phyloP scores from a whole-genome alignment of 1,139 yeast species.

The Hanseniaspora uvarum region DNA sequence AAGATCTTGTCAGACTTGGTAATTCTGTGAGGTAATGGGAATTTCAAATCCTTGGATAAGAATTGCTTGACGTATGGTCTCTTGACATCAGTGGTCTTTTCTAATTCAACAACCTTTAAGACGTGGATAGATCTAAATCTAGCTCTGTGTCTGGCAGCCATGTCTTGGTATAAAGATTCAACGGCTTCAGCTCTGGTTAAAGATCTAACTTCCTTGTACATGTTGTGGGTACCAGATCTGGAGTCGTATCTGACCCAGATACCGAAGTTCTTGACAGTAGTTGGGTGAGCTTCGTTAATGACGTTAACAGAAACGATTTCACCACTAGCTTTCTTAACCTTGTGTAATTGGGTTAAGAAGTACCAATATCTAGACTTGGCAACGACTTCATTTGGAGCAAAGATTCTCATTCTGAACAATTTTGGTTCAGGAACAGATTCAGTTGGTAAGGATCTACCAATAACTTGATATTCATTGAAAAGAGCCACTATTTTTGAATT shows the following conservation, averaged over 20 bases:
- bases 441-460: slow-evolving; percentile 99
- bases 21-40: slow-evolving; percentile 99
- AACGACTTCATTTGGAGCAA: slow-evolving; percentile 97
- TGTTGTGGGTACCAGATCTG: slow-evolving; percentile 99
- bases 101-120: slow-evolving; percentile 97
- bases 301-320: slow-evolving; percentile 90
- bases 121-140: slow-evolving; percentile 99
- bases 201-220: slow-evolving; percentile 99
- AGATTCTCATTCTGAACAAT: slow-evolving; percentile 99
- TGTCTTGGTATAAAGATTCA: slow-evolving; percentile 97
- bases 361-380: slow-evolving; percentile 99
- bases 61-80: slow-evolving; percentile 98
- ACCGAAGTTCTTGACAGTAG: slow-evolving; percentile 99
- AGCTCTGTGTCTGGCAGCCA: slow-evolving; percentile 99
- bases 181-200: slow-evolving; percentile 99
- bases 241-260: slow-evolving; percentile 99
- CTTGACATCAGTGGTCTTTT: slow-evolving; percentile 95
- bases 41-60: slow-evolving; percentile 89
- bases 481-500: slow-evolving; percentile 52
- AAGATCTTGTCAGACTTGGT: slow-evolving; percentile 80
- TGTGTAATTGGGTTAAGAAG: slow-evolving; percentile 97
- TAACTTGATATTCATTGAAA: slow-evolving; percentile 98
- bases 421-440: slow-evolving; percentile 99
- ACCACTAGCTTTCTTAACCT: slow-evolving; percentile 99
- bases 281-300: slow-evolving; percentile 92